These are phyloP conservation scores for Amanita molliuscula DNA, from an alignment of 768 basidiomycete species.

Conservation along the genomic window DNA sequence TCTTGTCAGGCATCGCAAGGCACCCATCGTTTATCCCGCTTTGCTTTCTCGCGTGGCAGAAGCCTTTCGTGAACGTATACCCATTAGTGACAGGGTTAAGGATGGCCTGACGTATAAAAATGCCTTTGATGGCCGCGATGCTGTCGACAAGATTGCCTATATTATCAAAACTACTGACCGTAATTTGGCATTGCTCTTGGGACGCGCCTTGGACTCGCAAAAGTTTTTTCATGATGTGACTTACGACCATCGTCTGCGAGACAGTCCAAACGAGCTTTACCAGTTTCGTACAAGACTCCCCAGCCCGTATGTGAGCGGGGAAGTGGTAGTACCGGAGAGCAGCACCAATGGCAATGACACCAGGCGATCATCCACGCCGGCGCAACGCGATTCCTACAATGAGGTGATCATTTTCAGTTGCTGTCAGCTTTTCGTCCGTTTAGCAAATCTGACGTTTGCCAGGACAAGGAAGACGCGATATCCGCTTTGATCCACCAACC, in stretches of 20 bases:
- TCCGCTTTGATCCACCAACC: conserved; percentile 16
- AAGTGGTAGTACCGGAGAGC: conserved; percentile 75
- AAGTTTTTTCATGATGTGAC: conserved; percentile 99
- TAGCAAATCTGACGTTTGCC: conserved; percentile 1
- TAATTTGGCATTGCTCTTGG: conserved; percentile 90
- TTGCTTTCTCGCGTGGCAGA: conserved; percentile 90
- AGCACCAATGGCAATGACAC: conserved; percentile 33
- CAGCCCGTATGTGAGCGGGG: conserved; percentile 79
- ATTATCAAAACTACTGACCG: conserved; percentile 98
- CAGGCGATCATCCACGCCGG: conserved; percentile 7
- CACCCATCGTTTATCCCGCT: conserved; percentile 89
- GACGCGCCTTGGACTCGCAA: conserved; percentile 91
- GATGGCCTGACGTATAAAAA: conserved; percentile 96
- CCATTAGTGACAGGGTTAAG: conserved; percentile 72
- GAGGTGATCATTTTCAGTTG: conserved; percentile 12
- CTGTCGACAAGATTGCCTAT: conserved; percentile 93
- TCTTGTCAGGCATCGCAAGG: conserved; percentile 36
- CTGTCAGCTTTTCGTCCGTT: conserved; percentile 2
- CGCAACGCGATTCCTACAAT: conserved; percentile 16
- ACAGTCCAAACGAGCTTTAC: conserved; percentile 83
- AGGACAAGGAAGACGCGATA: conserved; percentile 21
- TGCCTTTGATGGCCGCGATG: conserved; percentile 93
- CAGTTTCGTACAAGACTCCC: conserved; percentile 81
- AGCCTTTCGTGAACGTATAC: conserved; percentile 79
- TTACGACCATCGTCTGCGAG: conserved; percentile 91